phyloP scores from a whole-genome alignment of 441 rosid species.

The Populus hybrid region DNA sequence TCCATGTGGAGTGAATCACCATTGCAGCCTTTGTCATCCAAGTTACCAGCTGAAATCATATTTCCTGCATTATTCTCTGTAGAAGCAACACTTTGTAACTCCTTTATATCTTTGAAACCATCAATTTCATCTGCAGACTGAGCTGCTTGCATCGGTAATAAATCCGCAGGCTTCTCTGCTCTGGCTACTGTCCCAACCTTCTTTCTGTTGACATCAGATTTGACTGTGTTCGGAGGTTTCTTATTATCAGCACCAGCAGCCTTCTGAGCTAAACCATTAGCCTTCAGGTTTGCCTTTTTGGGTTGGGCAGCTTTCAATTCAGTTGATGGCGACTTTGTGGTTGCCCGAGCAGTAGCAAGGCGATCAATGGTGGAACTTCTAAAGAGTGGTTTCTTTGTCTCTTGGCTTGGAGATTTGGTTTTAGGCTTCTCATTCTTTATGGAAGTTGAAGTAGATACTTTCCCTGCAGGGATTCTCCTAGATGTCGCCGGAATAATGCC shows the following conservation, averaged over 20 bases:
- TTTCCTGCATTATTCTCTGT: slow-evolving; percentile 33
- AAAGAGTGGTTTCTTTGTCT: slow-evolving; percentile 50
- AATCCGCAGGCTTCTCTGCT: slow-evolving; percentile 23
- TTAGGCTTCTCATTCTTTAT: slow-evolving; percentile 37
- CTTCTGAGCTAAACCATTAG: slow-evolving; percentile 38
- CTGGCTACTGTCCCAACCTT: slow-evolving; percentile 29
- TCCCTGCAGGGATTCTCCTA: slow-evolving; percentile 37
- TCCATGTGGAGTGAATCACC: slow-evolving; percentile 13
- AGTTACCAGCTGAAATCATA: slow-evolving; percentile 11
- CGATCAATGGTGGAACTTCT: slow-evolving; percentile 87
- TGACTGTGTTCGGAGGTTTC: slow-evolving; percentile 23
- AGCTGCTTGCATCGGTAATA: slow-evolving; percentile 25
- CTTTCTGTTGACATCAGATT: slow-evolving; percentile 35
- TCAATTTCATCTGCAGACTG: slow-evolving; percentile 26
- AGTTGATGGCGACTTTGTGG: slow-evolving; percentile 38
- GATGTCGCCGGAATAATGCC: slow-evolving; percentile 31
- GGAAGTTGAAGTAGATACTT: slow-evolving; percentile 26
- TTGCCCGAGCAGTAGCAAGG: slow-evolving; percentile 59
- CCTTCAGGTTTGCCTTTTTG: slow-evolving; percentile 37
- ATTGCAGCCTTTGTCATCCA: slow-evolving; percentile 23
- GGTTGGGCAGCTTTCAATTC: slow-evolving; percentile 43
- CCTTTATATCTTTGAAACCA: slow-evolving; percentile 61
- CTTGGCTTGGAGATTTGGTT: slow-evolving; percentile 35
- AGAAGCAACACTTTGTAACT: slow-evolving; percentile 36
- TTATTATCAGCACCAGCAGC: slow-evolving; percentile 30